Evolutionary conservation across 2,329 filamentous ascomycete species (phyloP).

Genomic region (Xylariaceae sp.): DNA sequence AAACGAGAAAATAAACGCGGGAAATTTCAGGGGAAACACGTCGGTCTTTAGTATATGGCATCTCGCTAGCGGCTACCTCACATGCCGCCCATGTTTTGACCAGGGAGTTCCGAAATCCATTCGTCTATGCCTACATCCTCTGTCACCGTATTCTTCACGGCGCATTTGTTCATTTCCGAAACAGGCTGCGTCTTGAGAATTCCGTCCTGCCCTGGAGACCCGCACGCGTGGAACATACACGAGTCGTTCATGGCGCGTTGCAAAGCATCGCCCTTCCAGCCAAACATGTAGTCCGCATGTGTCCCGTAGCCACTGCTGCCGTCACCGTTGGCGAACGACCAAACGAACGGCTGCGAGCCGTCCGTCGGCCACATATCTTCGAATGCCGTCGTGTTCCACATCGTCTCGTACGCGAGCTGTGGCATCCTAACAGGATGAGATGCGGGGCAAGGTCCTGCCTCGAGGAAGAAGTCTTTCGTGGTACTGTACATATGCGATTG

Average conservation of each 20-base stretch:
- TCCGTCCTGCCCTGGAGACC: conserved; percentile 10
- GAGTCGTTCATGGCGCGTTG: conserved; percentile 30
- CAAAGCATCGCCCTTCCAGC: conserved; percentile 32
- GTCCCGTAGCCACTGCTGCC: conserved; percentile 30
- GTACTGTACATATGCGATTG: conserved; percentile 29
- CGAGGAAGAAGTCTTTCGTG: conserved; percentile 20
- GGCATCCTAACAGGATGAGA: conserved; percentile 40
- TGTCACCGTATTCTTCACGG: background rate
- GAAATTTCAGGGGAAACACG: too few species aligned
- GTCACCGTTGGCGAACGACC: conserved; percentile 28
- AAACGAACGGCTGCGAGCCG: conserved; percentile 30
- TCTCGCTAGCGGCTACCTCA: too few species aligned
- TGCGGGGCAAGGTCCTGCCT: conserved; percentile 33
- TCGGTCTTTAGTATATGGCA: too few species aligned
- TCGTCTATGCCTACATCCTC: conserved; percentile 7
- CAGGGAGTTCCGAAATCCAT: conserved; percentile 12
- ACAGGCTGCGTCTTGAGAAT: conserved; percentile 13
- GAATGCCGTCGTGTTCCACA: conserved; percentile 41
- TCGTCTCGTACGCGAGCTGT: conserved; percentile 43
- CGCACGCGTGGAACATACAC: conserved; percentile 30
- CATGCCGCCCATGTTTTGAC: conserved; percentile 3
- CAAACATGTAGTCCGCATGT: conserved; percentile 39
- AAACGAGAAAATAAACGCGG: too few species aligned
- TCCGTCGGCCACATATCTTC: conserved; percentile 34
- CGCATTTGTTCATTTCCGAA: conserved; percentile 12